A percentile compares a stretch with the other conserved stretches of the same genome.
Evolutionary conservation across 2,329 filamentous ascomycete species (phyloP).

Genomic region (Fusarium sp.): DNA sequence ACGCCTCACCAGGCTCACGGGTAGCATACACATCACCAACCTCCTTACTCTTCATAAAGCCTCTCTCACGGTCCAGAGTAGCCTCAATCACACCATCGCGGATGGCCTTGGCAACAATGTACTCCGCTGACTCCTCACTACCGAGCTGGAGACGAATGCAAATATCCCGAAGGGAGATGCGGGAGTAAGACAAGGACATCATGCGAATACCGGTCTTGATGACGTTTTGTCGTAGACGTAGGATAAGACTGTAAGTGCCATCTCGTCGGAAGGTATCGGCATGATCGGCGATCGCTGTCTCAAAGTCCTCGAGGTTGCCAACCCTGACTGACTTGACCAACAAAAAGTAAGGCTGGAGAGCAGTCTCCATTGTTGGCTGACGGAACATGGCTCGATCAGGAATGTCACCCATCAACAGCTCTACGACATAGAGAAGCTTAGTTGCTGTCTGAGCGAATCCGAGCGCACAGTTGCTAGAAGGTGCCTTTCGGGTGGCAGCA

Average conservation of each 20-base stretch:
- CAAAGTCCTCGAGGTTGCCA: constrained; percentile 94
- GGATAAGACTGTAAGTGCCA: constrained; percentile 93
- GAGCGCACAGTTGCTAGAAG: constrained; percentile 86
- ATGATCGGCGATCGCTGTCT: constrained; percentile 85
- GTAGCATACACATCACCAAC: constrained; percentile 96
- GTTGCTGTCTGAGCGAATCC: constrained; percentile 97
- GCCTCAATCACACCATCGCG: constrained; percentile 97
- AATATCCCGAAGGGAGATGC: constrained; percentile 96
- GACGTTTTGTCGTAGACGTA: constrained; percentile 96
- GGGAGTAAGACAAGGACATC: constrained; percentile 98
- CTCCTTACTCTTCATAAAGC: constrained; percentile 99
- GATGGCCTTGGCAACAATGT: constrained; percentile 99
- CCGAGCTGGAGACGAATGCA: constrained; percentile 94
- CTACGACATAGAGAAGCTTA: constrained; percentile 95
- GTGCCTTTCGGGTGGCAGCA: constrained; percentile 93
- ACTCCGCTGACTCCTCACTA: constrained; percentile 97
- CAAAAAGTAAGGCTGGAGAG: constrained; percentile 91
- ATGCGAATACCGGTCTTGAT: constrained; percentile 99
- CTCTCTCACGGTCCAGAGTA: constrained; percentile 90
- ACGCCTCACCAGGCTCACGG: constrained; percentile 93
- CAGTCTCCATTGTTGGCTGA: constrained; percentile 85
- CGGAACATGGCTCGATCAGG: constrained; percentile 95
- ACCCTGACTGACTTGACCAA: constrained; percentile 95
- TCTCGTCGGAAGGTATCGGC: constrained; percentile 90
- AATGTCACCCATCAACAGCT: constrained; percentile 98